Evolutionary conservation across 768 basidiomycete genomes (phyloP).

Genomic region (Pisolithus marmoratus): DNA sequence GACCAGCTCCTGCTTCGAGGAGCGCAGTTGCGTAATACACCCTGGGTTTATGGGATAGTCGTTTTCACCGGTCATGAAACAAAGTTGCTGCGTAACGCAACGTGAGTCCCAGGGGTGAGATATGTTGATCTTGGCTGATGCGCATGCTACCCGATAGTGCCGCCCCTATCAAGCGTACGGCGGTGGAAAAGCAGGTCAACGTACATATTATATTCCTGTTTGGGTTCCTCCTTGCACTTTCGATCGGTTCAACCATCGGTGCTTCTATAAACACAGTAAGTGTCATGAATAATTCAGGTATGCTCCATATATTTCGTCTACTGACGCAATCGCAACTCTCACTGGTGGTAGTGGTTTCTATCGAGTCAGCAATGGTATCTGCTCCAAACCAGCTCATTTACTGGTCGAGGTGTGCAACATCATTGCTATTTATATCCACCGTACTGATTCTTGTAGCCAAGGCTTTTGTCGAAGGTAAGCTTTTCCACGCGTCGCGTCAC

Average conservation of each 20-base stretch:
- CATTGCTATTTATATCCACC: background rate
- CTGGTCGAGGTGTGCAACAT: conserved; percentile 51
- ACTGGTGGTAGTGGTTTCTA: conserved; percentile 66
- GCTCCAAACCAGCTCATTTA: conserved; percentile 51
- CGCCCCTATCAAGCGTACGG: conserved; percentile 94
- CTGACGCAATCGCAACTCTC: too few relatives aligned
- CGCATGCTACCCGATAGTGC: conserved; percentile 48
- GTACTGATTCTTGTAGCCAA: conserved; percentile 42
- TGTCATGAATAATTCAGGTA: background rate
- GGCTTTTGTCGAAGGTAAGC: conserved; percentile 76
- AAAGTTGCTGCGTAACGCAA: conserved; percentile 96
- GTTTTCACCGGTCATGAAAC: conserved; percentile 98
- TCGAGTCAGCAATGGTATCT: conserved; percentile 90
- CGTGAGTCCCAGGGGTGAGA: conserved; percentile 47
- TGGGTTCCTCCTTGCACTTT: conserved; percentile 77
- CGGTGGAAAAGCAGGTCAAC: conserved; percentile 95
- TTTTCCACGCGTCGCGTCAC: too few relatives aligned
- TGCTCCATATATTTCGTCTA: too few relatives aligned
- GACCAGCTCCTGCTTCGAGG: conserved; percentile 93
- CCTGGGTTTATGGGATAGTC: conserved; percentile 91
- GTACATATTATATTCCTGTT: conserved; percentile 95
- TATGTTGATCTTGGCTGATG: background rate
- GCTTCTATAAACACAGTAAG: conserved; percentile 77
- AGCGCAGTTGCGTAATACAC: conserved; percentile 92
- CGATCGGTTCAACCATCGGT: conserved; percentile 88